Percentiles rank a stretch among this genome's conserved stretches.
Conservation (phyloP, 2,329 filamentous ascomycete species). For the Sclerotinia sclerotiorum region DNA sequence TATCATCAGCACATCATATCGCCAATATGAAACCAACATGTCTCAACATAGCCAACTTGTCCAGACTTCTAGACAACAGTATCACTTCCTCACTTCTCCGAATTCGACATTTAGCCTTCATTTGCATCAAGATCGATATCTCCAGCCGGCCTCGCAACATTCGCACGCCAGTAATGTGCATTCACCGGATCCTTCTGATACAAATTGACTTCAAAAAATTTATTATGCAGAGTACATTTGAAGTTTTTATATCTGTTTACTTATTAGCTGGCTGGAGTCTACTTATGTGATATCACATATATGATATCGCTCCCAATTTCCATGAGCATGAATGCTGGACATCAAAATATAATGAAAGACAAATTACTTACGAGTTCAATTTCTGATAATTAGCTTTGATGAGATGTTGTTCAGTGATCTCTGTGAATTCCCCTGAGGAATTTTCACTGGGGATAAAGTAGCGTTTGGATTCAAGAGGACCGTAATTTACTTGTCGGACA, state of each 20-base stretch:
- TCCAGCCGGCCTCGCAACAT: conserved; percentile 45
- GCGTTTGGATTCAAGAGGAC: conserved; percentile 46
- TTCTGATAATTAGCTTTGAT: conserved; percentile 48
- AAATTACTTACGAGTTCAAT: conserved; percentile 44
- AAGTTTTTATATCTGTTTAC: conserved; percentile 49
- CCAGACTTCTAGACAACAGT: neutral
- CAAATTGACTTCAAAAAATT: conserved; percentile 51
- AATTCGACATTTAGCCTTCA: neutral
- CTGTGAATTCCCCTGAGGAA: conserved; percentile 35
- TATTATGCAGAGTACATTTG: conserved; percentile 46
- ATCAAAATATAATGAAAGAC: neutral
- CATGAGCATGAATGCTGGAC: neutral
- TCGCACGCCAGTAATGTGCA: conserved; percentile 47
- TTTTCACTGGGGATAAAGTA: conserved; percentile 43
- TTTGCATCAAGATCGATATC: conserved; percentile 43
- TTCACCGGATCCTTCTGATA: conserved; percentile 50
- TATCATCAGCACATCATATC: too few relatives aligned
- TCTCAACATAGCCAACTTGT: too few relatives aligned
- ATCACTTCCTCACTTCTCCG: neutral
- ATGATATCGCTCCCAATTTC: too few relatives aligned
- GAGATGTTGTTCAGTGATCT: conserved; percentile 43
- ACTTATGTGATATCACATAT: neutral
- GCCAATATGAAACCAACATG: too few relatives aligned
- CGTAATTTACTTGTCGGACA: conserved; percentile 48
- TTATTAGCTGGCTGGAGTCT: neutral